Evolutionary conservation across 352 stramenopile species (phyloP), one percentile per base, ranked within the genome.

Genomic region (Phytophthora ramorum): DNA sequence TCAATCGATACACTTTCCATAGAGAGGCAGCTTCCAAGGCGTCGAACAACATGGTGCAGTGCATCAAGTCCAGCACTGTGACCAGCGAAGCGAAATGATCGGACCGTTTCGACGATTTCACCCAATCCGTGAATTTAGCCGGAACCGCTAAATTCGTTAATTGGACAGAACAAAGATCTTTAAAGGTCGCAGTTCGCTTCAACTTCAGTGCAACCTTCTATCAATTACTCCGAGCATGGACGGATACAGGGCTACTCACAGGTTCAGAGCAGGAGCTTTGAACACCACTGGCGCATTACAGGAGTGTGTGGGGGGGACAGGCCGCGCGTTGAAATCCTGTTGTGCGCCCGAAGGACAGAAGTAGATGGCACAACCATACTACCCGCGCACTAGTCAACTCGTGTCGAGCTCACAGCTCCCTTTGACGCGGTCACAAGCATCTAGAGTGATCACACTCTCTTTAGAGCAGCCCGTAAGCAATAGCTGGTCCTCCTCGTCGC

Each of bases 111-210:
- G 28, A 37, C 4, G 6, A 7, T 45, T 61, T 20, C 10, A 45
- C 3, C 54, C 54, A 54, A 62, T 62, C 54, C 7, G 17, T 28
- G 54, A 16, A 2, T 54, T 62, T 62, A 45, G 54, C 12, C 34
- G 7, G 19, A 14, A 2, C 17, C 26, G 35, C 22, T 19, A 71
- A 71, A 66, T 12, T 50, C 24, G 4, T 2, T 57, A 50, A 67
- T 67, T 71, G 57, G 63, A 7, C 38, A 35, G 50, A 38, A 22
- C 1, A 34, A 20, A 57, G 37, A 73, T 69, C 59, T 69, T 66
- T 7, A 65, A 69, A 56, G 40, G 58, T 28, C 43, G 47, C 34
- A 55, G 20, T 16, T 43, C 45, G 40, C 51, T 68, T 72, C 64
- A 69, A 73, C 57, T 58, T 60, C 14, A 53, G 37, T 22, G 32